Percentiles rank a stretch among this genome's conserved stretches.
These are phyloP conservation scores for Pyrenophora tritici-repentis DNA, from an alignment of 2,329 filamentous ascomycete species.

Conservation along the genomic window DNA sequence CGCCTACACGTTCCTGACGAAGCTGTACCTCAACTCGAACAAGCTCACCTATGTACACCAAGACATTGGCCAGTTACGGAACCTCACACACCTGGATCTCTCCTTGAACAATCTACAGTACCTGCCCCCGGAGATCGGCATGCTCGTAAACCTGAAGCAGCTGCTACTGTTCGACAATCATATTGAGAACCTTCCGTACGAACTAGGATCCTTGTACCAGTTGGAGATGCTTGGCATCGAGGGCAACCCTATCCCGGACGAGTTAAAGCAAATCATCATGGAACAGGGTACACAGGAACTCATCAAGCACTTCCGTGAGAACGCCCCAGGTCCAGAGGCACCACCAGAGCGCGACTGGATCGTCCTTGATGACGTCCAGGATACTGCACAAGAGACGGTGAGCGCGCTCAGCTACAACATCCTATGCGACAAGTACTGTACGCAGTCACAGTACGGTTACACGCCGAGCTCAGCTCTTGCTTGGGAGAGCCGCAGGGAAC, in stretches of 20 bases:
- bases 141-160: slow-evolving; percentile 90
- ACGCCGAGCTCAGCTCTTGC: slow-evolving; percentile 78
- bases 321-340: slow-evolving; percentile 77
- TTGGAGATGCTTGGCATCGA: slow-evolving; percentile 90
- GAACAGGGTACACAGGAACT: slow-evolving; percentile 86
- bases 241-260: slow-evolving; percentile 81
- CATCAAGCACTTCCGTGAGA: slow-evolving; percentile 80
- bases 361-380: slow-evolving; percentile 65
- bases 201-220: slow-evolving; percentile 86
- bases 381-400: slow-evolving; percentile 66
- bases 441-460: slow-evolving; percentile 83
- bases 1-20: slow-evolving; percentile 82
- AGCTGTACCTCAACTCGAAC: slow-evolving; percentile 93
- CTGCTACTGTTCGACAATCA: slow-evolving; percentile 90
- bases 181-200: slow-evolving; percentile 78
- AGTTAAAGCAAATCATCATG: slow-evolving; percentile 79
- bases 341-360: slow-evolving; percentile 79
- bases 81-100: slow-evolving; percentile 80
- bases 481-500: slow-evolving; percentile 85
- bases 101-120: slow-evolving; percentile 85
- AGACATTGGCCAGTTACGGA: slow-evolving; percentile 79
- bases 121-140: slow-evolving; percentile 88
- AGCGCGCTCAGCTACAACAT: slow-evolving; percentile 94
- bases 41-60: slow-evolving; percentile 80
- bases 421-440: slow-evolving; percentile 91